Percentiles rank a stretch among this genome's conserved stretches.
Conservation (phyloP, 2,329 filamentous ascomycete species). For the Cadophora sp. region DNA sequence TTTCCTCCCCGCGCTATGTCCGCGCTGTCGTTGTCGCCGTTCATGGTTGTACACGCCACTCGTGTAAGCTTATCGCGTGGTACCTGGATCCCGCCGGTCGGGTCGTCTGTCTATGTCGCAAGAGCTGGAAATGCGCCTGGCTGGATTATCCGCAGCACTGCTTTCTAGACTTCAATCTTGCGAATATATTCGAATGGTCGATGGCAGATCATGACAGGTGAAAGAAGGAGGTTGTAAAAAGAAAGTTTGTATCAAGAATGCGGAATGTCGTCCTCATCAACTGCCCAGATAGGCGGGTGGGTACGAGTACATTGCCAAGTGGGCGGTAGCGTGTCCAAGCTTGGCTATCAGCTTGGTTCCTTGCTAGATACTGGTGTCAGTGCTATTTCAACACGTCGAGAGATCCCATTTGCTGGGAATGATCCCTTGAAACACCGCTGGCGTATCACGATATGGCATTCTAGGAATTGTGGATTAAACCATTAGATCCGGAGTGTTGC, state of each 20-base stretch:
- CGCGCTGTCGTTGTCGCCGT: conserved; percentile 18
- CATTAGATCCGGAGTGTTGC: background rate
- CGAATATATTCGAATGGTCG: background rate
- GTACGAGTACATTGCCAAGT: background rate
- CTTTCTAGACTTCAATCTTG: conserved; percentile 5
- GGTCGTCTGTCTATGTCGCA: background rate
- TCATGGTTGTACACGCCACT: conserved; percentile 23
- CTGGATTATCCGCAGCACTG: background rate
- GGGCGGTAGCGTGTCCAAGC: conserved; percentile 12
- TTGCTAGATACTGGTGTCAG: background rate
- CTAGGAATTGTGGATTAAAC: background rate
- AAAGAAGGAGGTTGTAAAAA: conserved; percentile 1
- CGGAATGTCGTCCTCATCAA: conserved; percentile 2
- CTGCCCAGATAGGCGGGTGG: conserved; percentile 14
- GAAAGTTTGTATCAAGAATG: background rate
- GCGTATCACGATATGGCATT: conserved; percentile 21
- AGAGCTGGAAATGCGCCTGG: background rate
- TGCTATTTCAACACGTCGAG: conserved; percentile 9
- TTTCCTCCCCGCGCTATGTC: background rate
- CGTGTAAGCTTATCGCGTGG: conserved; percentile 19
- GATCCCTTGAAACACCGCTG: conserved; percentile 18
- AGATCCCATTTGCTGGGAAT: conserved; percentile 16
- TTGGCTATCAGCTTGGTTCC: background rate
- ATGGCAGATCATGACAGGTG: background rate
- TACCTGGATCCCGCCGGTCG: background rate